Percentiles rank a stretch among this genome's conserved stretches.
phyloP scores from a whole-genome alignment of 2,329 filamentous ascomycete species.

The Colletotrichum costaricense region DNA sequence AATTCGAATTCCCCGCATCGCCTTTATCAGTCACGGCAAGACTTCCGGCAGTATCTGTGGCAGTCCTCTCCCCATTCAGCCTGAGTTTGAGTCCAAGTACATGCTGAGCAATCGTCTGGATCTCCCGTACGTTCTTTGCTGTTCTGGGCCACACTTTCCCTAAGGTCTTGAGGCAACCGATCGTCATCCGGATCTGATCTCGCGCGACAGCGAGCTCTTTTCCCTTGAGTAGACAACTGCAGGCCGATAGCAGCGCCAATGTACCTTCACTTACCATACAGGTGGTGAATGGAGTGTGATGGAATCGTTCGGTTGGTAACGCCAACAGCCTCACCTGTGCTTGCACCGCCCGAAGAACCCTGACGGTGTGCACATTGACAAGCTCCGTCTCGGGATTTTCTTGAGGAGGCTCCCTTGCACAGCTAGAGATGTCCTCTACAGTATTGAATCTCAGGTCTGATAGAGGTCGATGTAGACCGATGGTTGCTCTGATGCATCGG shows the following conservation, averaged over 20 bases:
- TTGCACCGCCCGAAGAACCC: conserved; percentile 50
- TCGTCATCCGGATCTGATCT: conserved; percentile 53
- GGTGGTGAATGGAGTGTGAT: conserved; percentile 52
- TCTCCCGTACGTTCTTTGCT: conserved; percentile 49
- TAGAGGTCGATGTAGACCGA: conserved; percentile 51
- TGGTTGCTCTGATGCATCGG: conserved; percentile 41
- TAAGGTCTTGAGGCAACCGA: conserved; percentile 52
- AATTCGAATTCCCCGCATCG: background rate
- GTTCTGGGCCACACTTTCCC: conserved; percentile 51
- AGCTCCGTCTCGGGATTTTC: conserved; percentile 38
- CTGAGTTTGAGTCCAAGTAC: conserved; percentile 37
- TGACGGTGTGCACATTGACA: conserved; percentile 51
- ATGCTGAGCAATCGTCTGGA: conserved; percentile 51
- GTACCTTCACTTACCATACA: conserved; percentile 54
- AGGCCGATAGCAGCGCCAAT: conserved; percentile 50
- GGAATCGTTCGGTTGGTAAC: conserved; percentile 46
- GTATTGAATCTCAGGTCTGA: conserved; percentile 52
- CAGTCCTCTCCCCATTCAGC: too few relatives aligned
- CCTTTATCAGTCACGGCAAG: background rate
- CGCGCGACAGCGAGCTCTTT: conserved; percentile 48
- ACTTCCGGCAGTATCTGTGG: background rate
- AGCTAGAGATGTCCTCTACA: conserved; percentile 52
- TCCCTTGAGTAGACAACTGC: conserved; percentile 46
- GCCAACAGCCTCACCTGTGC: conserved; percentile 51
- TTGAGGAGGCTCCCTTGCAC: conserved; percentile 40